These are phyloP conservation scores for Cryptomeria japonica DNA, from an alignment of 75 land plant species.

Conservation along the genomic window DNA sequence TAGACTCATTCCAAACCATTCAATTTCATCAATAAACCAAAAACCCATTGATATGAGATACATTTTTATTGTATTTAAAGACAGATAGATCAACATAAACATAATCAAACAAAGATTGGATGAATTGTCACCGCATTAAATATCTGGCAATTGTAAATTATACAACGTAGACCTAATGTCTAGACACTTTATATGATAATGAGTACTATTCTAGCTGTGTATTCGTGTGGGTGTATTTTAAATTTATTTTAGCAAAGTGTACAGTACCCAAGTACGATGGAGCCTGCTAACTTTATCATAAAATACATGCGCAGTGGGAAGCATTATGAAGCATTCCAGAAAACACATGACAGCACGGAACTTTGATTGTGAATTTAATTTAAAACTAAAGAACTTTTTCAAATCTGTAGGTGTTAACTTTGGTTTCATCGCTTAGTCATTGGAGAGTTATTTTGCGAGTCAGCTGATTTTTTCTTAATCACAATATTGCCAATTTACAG, in stretches of 20 bases:
- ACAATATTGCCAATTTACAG: background rate
- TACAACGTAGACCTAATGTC: background rate
- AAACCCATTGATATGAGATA: background rate
- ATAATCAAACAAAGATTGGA: background rate
- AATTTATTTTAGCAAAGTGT: background rate
- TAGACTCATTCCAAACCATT: too few relatives aligned
- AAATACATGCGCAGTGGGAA: background rate
- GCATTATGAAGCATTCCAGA: background rate
- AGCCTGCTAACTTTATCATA: background rate
- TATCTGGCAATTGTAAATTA: background rate
- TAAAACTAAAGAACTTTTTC: background rate
- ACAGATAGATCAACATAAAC: background rate
- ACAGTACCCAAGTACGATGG: background rate
- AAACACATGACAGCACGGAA: background rate
- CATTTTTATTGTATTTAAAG: background rate
- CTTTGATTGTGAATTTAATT: background rate
- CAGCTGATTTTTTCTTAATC: background rate
- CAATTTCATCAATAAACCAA: too few relatives aligned
- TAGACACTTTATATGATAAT: background rate
- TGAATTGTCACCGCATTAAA: background rate
- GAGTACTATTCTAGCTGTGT: background rate
- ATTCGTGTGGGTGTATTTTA: conserved; percentile 1
- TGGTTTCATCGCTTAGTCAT: background rate
- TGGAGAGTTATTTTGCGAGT: background rate
- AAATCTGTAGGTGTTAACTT: background rate